Base-by-base conservation (phyloP, 1,284 basidiomycete species). In the Papiliotrema nemorosa region DNA sequence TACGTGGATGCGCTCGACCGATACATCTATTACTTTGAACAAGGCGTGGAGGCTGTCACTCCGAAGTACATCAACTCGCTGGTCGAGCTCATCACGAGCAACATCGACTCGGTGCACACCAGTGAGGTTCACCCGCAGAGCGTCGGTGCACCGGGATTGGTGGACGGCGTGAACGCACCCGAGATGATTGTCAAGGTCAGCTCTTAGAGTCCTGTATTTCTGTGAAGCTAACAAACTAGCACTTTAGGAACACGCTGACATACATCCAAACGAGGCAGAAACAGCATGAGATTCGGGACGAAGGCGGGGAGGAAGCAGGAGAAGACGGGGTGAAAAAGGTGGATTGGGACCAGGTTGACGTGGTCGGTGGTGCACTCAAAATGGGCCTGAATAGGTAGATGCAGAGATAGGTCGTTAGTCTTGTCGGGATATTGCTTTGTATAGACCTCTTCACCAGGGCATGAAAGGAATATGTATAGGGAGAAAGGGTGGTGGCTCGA, bases 51-150 rank as follows among this genome's bases (percentile, higher is more conserved):
- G 53, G 90, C 89, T 20, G 91, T 94, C 49, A 88, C 90, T 26
- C 84, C 92, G 14, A 94, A 93, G 77, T 96, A 93, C 63, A 85
- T 96, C 57, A 94, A 93, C 74, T 89, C 86, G 54, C 82, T 96
- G 41, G 89, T 96, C 21, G 91, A 96, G 66, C 81, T 96, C 29
- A 92, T 96, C 72, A 88, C 89, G 0, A 84, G 85, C 21, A 89
- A 86, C 63, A 89, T 96, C 70, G 91, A 96, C 75, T 84, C 82
- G 57, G 86, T 93, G 59, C 82, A 86, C 38, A 85, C 85, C 1
- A 84, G 80, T 3, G 90, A 94, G 64, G 83, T 91, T 3, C 88
- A 92, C 67, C 86, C 88, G 31, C 31, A 29, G 5, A 44, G 47
- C 39, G 46, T 46, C 1, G 47, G 48, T 41, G 49, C 49, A 22